Conservation (phyloP, 2,329 filamentous ascomycete genomes). For the Spiromastix sp. region DNA sequence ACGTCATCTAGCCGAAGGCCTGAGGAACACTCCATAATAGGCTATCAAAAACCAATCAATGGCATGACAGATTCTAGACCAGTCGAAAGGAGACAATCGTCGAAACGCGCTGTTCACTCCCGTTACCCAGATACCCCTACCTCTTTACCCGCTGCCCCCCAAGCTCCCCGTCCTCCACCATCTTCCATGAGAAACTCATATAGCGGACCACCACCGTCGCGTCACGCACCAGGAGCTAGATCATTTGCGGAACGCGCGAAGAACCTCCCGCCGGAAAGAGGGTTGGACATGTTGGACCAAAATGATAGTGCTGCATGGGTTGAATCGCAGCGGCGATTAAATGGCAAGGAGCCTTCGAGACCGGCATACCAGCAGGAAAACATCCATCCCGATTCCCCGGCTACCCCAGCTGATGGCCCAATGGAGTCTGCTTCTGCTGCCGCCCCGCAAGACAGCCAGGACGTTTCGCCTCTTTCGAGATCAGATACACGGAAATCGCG, state of each 20-base stretch:
- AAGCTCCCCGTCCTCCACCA: slow-evolving; percentile 51
- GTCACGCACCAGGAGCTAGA: slow-evolving; percentile 9
- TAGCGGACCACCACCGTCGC: slow-evolving; percentile 24
- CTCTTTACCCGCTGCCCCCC: slow-evolving; percentile 44
- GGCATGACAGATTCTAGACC: slow-evolving; percentile 13
- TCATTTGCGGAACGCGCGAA: slow-evolving; percentile 18
- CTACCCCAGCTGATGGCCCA: too few species aligned
- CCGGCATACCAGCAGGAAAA: not conserved
- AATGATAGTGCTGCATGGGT: slow-evolving; percentile 2
- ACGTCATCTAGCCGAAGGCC: too few species aligned
- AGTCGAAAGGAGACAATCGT: not conserved
- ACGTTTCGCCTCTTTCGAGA: too few species aligned
- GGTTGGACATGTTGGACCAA: not conserved
- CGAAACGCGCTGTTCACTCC: slow-evolving; percentile 1
- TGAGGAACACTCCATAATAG: too few species aligned
- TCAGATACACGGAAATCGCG: slow-evolving; percentile 11
- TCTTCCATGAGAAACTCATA: slow-evolving; percentile 46
- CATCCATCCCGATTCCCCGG: too few species aligned
- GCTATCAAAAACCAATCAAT: slow-evolving; percentile 12
- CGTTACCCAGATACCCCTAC: slow-evolving; percentile 2
- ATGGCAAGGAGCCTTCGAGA: not conserved
- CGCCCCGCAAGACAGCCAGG: too few species aligned
- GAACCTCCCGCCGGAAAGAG: not conserved
- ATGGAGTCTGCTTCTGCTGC: too few species aligned
- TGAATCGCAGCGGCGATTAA: slow-evolving; percentile 2